Evolutionary conservation across 2,329 filamentous ascomycete species (phyloP).

Genomic region (Hirsutella thompsonii): DNA sequence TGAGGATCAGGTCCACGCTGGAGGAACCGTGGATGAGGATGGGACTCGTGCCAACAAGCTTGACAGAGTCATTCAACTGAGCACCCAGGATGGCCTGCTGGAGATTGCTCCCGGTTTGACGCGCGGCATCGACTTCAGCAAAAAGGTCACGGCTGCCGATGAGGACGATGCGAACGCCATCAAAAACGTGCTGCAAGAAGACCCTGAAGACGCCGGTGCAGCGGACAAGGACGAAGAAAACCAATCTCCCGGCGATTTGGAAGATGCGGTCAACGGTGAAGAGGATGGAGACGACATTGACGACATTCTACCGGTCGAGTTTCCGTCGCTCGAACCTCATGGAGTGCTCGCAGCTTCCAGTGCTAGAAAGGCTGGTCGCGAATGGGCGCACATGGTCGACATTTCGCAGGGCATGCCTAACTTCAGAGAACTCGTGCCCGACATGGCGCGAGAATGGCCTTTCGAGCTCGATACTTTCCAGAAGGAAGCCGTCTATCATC

Average conservation of each 20-base stretch:
- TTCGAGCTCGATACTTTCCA: constrained; percentile 98
- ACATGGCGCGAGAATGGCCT: constrained; percentile 93
- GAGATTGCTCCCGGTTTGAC: constrained; percentile 71
- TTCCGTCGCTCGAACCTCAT: constrained; percentile 78
- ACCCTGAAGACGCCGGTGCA: constrained; percentile 19
- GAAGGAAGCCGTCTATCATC: constrained; percentile 94
- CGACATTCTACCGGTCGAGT: constrained; percentile 78
- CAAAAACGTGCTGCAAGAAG: constrained; percentile 45
- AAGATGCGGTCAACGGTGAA: constrained; percentile 18
- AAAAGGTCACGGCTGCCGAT: constrained; percentile 41
- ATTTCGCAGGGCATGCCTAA: constrained; percentile 89
- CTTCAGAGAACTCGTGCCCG: constrained; percentile 82
- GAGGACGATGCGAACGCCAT: constrained; percentile 56
- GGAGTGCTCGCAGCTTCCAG: constrained; percentile 61
- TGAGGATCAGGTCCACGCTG: constrained; percentile 59
- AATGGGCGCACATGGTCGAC: constrained; percentile 99
- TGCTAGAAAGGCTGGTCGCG: constrained; percentile 60
- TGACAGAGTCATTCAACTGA: constrained; percentile 78
- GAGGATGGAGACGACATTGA: constrained; percentile 60
- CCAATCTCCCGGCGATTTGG: constrained; percentile 9
- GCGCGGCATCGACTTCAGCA: constrained; percentile 62
- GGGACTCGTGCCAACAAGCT: constrained; percentile 43
- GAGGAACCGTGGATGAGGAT: constrained; percentile 27
- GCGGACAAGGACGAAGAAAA: constrained; percentile 15
- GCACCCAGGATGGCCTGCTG: constrained; percentile 63